Percentiles rank a stretch among this genome's conserved stretches.
Conservation (phyloP, 305 asterid genomes). For the Solanum aculeatissimum region DNA sequence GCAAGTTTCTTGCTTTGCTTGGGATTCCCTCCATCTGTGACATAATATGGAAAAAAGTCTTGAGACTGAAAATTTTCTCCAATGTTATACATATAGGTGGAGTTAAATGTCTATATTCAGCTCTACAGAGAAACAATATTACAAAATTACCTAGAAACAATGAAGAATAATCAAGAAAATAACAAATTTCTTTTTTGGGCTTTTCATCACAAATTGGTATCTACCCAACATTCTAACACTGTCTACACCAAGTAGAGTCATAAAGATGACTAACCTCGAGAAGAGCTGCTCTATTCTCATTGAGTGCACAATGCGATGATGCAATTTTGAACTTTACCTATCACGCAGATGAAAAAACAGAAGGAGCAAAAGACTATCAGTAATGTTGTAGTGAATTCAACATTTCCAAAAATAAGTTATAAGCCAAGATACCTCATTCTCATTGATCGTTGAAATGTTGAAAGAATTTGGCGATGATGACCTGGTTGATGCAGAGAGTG, state of each 20-base stretch:
- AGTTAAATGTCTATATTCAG: background rate
- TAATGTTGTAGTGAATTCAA: background rate
- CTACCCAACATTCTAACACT: background rate
- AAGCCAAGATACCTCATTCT: conserved; percentile 60
- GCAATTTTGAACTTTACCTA: conserved; percentile 95
- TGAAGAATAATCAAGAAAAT: background rate
- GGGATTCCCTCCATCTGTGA: conserved; percentile 91
- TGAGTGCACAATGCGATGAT: conserved; percentile 57
- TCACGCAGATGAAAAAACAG: background rate
- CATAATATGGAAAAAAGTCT: background rate
- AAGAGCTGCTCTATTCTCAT: conserved; percentile 73
- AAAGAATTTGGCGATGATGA: conserved; percentile 75
- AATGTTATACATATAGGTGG: background rate
- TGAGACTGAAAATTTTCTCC: background rate
- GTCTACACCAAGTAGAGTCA: background rate
- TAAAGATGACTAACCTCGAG: conserved; percentile 48
- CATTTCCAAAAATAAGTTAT: background rate
- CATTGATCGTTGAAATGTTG: conserved; percentile 54
- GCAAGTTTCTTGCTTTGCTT: conserved; percentile 77
- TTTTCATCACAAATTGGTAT: background rate
- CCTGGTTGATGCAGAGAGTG: conserved; percentile 53
- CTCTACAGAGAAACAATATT: background rate
- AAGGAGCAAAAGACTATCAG: background rate
- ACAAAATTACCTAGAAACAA: background rate
- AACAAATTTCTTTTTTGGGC: background rate